Percentiles rank a stretch among this genome's conserved stretches.
phyloP scores from a whole-genome alignment of 2,329 filamentous ascomycete species.

The Pestalotiopsis fici region DNA sequence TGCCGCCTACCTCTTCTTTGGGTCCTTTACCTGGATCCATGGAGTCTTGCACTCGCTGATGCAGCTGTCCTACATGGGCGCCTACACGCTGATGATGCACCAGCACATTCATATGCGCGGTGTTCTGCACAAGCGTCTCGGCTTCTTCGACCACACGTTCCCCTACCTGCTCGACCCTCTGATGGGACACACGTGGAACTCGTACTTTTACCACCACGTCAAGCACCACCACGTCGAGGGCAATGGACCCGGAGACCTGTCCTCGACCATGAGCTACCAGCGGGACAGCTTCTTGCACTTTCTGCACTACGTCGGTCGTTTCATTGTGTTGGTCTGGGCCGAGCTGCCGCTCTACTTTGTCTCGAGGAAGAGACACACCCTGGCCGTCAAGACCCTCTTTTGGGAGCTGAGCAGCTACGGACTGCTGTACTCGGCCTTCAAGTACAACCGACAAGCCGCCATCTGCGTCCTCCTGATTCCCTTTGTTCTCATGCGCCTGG shows the following conservation, averaged over 20 bases:
- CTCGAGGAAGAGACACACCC: constrained; percentile 55
- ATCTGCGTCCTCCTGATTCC: constrained; percentile 69
- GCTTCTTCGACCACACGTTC: constrained; percentile 63
- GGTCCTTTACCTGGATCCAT: constrained; percentile 68
- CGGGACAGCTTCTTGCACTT: constrained; percentile 69
- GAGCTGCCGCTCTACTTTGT: constrained; percentile 76
- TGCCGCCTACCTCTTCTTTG: constrained; percentile 61
- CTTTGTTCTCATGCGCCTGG: constrained; percentile 65
- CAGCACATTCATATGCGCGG: constrained; percentile 82
- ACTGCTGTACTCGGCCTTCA: constrained; percentile 51
- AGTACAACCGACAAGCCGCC: constrained; percentile 55
- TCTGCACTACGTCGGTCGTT: constrained; percentile 71
- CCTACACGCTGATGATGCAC: constrained; percentile 81
- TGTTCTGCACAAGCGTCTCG: constrained; percentile 57
- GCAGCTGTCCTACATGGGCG: constrained; percentile 68
- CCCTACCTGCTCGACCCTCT: constrained; percentile 75
- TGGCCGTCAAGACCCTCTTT: constrained; percentile 56
- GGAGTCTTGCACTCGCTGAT: constrained; percentile 66
- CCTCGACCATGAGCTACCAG: constrained; percentile 75
- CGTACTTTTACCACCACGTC: constrained; percentile 83
- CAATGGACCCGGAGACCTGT: constrained; percentile 76
- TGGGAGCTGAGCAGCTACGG: constrained; percentile 64
- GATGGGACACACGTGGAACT: constrained; percentile 84
- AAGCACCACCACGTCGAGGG: constrained; percentile 85
- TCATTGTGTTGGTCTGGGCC: constrained; percentile 73